Percentiles rank a stretch among this genome's conserved stretches.
Evolutionary conservation across 495 filamentous ascomycete species (phyloP).

Genomic region (Lasiosphaeria hispida): DNA sequence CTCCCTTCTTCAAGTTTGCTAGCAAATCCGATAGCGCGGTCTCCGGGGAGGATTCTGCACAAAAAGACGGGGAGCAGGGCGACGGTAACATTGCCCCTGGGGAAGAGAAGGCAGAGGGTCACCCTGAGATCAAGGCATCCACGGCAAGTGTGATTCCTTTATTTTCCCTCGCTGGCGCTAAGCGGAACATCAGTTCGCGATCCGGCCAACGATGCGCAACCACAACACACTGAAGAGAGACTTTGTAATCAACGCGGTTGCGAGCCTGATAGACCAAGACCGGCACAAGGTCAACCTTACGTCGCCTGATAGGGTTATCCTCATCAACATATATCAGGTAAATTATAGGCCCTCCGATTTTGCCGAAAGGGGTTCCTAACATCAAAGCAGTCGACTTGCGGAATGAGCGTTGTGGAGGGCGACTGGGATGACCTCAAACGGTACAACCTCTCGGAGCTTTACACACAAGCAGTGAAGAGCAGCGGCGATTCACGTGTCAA

Average conservation of each 20-base stretch:
- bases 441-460: slow-evolving; percentile 49
- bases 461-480: slow-evolving; percentile 30
- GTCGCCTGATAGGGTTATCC: slow-evolving; percentile 76
- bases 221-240: slow-evolving; percentile 73
- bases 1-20: slow-evolving; percentile 64
- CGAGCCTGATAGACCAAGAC: slow-evolving; percentile 49
- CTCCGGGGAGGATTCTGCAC: neutral
- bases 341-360: neutral
- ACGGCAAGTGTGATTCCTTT: neutral
- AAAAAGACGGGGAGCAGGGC: neutral
- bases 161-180: neutral
- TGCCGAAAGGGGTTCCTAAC: neutral
- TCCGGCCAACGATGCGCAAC: slow-evolving; percentile 78
- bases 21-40: slow-evolving; percentile 16
- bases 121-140: neutral
- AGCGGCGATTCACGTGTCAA: slow-evolving; percentile 1
- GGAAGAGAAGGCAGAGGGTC: neutral
- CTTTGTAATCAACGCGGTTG: slow-evolving; percentile 74
- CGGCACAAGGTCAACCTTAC: slow-evolving; percentile 81
- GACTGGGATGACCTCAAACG: slow-evolving; percentile 49
- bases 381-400: slow-evolving; percentile 36
- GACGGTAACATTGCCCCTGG: neutral
- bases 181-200: slow-evolving; percentile 67
- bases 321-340: slow-evolving; percentile 89
- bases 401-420: slow-evolving; percentile 50